Evolutionary conservation across 805 yeast species (phyloP), one percentile per base, ranked within the genome.

Genomic region (Tetrapisispora nanseiensis): DNA sequence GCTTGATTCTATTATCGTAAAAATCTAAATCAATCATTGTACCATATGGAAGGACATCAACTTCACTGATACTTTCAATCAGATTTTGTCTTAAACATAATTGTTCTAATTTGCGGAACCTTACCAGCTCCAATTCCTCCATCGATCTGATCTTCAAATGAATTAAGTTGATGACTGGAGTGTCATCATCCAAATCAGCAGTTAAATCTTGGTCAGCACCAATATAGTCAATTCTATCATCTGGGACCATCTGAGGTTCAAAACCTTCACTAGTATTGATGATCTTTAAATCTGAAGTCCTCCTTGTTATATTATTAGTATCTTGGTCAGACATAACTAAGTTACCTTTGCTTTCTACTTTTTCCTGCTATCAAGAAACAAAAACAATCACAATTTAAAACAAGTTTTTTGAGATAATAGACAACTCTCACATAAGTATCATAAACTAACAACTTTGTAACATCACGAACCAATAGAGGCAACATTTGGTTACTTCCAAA

Each of bases 1-100:
- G 96, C 49, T 80, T 78, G 53, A 92, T 82, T 52, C 95, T 69
- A 63, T 92, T 92, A 63, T 92, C 98, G 59, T 92, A 92, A 26
- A 89, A 69, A 61, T 92, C 98, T 45, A 92, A 65, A 46, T 86
- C 92, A 49, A 76, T 83, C 51, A 92, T 52, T 0, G 70, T 68
- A 2, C 71, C 76, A 31, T 64, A 68, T 15, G 76, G 75, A 9
- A 82, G 55, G 11, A 65, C 66, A 44, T 87, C 87, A 16, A 90
- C 66, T 9, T 78, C 87, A 34, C 77, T 72, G 30, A 89, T 70
- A n/a, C 82, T 74, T 23, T 82, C 79, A 31, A 92, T 68, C 49
- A 86, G 66, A 61, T 92, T 92, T 55, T 87, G 95, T 57, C 98
- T 75, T 45, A 92, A 68, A 46, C 87, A 82, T 18, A 90, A 65